Percentiles rank a stretch among this genome's conserved stretches.
These are phyloP conservation scores for Corymbia maculata DNA, from an alignment of 345 rosid species.

Conservation along the genomic window DNA sequence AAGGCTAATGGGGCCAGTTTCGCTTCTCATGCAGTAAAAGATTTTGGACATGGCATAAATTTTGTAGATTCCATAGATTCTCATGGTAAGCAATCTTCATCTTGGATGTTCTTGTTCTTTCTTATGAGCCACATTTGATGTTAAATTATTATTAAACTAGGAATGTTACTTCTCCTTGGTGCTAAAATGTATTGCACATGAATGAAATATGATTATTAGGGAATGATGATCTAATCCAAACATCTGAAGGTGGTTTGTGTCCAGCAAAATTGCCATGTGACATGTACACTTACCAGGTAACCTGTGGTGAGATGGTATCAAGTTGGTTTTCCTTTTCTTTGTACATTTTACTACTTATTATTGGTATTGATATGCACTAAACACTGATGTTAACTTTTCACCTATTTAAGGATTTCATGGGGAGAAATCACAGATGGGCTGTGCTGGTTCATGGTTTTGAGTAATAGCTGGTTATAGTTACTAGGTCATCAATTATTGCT, in stretches of 20 bases:
- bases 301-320: background rate
- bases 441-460: background rate
- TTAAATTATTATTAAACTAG: background rate
- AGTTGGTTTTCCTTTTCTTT: background rate
- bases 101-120: background rate
- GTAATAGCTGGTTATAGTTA: background rate
- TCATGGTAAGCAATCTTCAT: constrained; percentile 19
- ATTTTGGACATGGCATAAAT: constrained; percentile 11
- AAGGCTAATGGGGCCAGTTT: constrained; percentile 15
- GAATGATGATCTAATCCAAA: constrained; percentile 10
- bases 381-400: background rate
- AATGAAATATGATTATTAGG: constrained; percentile 19
- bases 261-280: background rate
- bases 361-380: background rate
- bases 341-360: background rate
- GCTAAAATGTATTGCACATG: background rate
- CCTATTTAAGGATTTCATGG: background rate
- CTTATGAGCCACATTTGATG: background rate
- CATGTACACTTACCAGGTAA: constrained; percentile 13
- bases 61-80: constrained; percentile 2
- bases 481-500: background rate
- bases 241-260: background rate
- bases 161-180: background rate
- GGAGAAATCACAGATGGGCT: background rate
- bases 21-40: constrained; percentile 9